Evolutionary conservation across 2,329 filamentous ascomycete species (phyloP), one percentile per base, ranked within the genome.

Genomic region (Teratosphaeria nubilosa): DNA sequence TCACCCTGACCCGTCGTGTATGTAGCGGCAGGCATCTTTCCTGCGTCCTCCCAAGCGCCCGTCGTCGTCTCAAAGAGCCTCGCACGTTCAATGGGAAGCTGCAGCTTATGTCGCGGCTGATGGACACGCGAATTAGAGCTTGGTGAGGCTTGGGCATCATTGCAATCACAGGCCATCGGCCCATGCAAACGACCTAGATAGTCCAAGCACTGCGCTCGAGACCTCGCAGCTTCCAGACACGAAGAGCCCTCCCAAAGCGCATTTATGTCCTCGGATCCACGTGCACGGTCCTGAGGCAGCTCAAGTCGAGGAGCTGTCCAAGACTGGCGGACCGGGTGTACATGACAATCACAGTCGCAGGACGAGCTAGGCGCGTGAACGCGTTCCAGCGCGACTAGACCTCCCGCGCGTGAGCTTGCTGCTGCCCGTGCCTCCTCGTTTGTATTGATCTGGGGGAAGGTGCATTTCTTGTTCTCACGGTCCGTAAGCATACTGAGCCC

Each of bases 41-140:
- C 69, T 41, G 62, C 64, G 22, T 69, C 65, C 41, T 61, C 48
- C 69, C 69, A 71, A 2, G 67, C 62, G 1, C 60, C 62, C 2
- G 68, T 70, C 4, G 63, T 66, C 0, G 67, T 69, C 13, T 63
- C 68, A 55, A 69, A 69, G 45, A 63, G 62, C 16, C 60, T 58
- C 2, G 68, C 67, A 27, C 62, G 63, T 20, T 69, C 63, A n/a
- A 59, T 56, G 1, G 69, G 59, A 2, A 70, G 60, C 54, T 68
- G 64, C 51, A 65, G 65, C 34, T 62, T 63, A 58, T 70, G 64
- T 24, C 66, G 62, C 20, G 58, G 65, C 13, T 69, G 57, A 56
- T 66, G 67, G 32, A 53, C n/a, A n/a, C 31, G 25, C 9, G 2
- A 24, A 13, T n/a, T 3, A 30, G 3, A 13, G 25, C 14, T 30